Evolutionary conservation across 23 red algal genomes (phyloP).

Genomic region (Gracilaria domingensis): DNA sequence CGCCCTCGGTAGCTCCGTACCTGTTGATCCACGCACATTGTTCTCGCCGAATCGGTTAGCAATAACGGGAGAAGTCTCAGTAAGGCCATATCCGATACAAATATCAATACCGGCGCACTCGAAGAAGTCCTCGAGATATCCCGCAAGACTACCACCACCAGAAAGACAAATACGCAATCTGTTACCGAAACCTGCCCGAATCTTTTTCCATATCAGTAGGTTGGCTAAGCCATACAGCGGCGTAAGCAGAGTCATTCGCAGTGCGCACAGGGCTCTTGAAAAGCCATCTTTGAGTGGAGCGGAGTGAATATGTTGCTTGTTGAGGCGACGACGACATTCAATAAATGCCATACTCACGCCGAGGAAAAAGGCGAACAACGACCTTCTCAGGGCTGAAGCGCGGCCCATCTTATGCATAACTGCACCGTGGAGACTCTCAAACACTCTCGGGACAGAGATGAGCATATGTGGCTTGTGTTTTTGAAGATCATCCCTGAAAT

Average conservation of each 20-base stretch:
- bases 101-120: conserved; percentile 80
- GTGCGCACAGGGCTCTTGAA: background rate
- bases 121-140: conserved; percentile 96
- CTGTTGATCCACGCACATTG: conserved; percentile 88
- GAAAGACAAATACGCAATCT: conserved; percentile 76
- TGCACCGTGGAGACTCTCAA: conserved; percentile 85
- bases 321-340: conserved; percentile 32
- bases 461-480: conserved; percentile 77
- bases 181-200: conserved; percentile 71
- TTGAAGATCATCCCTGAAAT: conserved; percentile 87
- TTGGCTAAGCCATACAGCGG: conserved; percentile 79
- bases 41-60: conserved; percentile 84
- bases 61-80: conserved; percentile 93
- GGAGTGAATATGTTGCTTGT: conserved; percentile 41
- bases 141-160: conserved; percentile 90
- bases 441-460: conserved; percentile 91
- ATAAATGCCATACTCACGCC: conserved; percentile 67
- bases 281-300: background rate
- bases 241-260: conserved; percentile 62
- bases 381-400: conserved; percentile 28
- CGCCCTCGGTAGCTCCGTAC: conserved; percentile 67
- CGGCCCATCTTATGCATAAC: conserved; percentile 70
- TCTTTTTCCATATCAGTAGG: conserved; percentile 79
- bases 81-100: conserved; percentile 93
- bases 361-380: conserved; percentile 59